Conservation (phyloP, 2,329 filamentous ascomycete genomes). For the Acarospora socialis region DNA sequence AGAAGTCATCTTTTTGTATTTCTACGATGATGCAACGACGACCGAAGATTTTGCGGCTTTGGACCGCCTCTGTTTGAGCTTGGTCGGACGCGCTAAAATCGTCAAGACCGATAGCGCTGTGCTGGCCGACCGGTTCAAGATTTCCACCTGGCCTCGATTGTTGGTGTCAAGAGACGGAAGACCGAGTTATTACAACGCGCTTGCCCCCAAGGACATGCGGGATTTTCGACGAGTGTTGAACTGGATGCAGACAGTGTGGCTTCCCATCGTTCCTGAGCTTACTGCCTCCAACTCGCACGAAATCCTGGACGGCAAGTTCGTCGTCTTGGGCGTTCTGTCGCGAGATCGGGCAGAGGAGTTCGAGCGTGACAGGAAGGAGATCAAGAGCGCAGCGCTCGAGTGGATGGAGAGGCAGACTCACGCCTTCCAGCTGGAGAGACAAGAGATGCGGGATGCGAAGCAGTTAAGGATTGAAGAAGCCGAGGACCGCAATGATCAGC, state of each 20-base stretch:
- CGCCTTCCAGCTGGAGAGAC: constrained; percentile 79
- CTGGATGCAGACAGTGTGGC: constrained; percentile 96
- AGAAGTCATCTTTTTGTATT: constrained; percentile 93
- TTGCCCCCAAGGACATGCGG: constrained; percentile 84
- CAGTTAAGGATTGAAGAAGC: constrained; percentile 93
- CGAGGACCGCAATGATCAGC: constrained; percentile 80
- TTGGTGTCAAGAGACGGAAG: constrained; percentile 80
- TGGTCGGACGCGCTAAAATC: constrained; percentile 82
- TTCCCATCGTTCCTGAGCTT: constrained; percentile 87
- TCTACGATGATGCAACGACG: constrained; percentile 91
- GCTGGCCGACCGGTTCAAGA: constrained; percentile 74
- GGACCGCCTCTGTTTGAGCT: constrained; percentile 69
- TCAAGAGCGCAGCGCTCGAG: constrained; percentile 89
- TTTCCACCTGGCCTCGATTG: constrained; percentile 90
- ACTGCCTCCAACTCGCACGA: constrained; percentile 83
- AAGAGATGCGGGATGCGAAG: constrained; percentile 87
- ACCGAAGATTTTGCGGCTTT: constrained; percentile 82
- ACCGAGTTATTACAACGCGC: constrained; percentile 75
- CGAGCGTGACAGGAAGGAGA: constrained; percentile 62
- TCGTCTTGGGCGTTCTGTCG: constrained; percentile 82
- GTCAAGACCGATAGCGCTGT: constrained; percentile 76
- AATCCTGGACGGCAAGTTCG: constrained; percentile 87
- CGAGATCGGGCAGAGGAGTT: constrained; percentile 70
- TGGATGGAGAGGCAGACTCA: constrained; percentile 97
- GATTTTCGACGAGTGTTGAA: constrained; percentile 64